Base-by-base conservation (phyloP, 805 yeast species). In the Wickerhamiella azymoides region DNA sequence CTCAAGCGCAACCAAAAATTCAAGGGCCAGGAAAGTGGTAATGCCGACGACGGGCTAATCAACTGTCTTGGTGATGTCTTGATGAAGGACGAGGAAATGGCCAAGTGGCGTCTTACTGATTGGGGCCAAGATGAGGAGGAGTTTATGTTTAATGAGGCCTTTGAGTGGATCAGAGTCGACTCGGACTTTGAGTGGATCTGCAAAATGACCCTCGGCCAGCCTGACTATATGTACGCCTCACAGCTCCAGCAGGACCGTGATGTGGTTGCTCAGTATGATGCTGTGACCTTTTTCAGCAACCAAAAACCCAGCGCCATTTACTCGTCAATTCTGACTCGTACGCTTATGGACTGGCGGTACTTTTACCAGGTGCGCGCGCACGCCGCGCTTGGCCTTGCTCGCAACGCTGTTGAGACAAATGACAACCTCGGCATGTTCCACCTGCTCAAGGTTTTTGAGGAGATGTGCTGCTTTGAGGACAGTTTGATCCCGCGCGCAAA, bases 141-240 rank as follows among this genome's bases (percentile, higher is more conserved):
- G 36, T 66, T 66, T 36, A 69, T 76, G 66, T 69, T 74, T 18
- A 77, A 76, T 54, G 96, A 89, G 55, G 96, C 96, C 0, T 92
- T 86, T 62, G 98, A 92, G 57, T 92, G 99, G 99, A 71, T 92
- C 33, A 71, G 99, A 54, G 84, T 89, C n/a, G 99, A 92, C 64
- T 88, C 96, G 0, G 99, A 92, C 61, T 83, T 80, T 56, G 98
- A 92, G 61, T 92, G 99, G 99, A 80, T 92, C 42, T 84, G 94
- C 49, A 76, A 74, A 52, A 68, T 84, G 18, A 71, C 77, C 48
- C 76, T 92, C 28, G 84, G 79, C 54, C 96, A 88, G 62, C 94
- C 95, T 0, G 96, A 86, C 55, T 82, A 85, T 57, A 92, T 92
- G 96, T 92, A 74, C 59, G 83, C 85, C 1, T 84, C 97, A 0